Evolutionary conservation across 495 filamentous ascomycete genomes (phyloP), one percentile per base, ranked within the genome.

Genomic region (Hypoxylon fuscum): DNA sequence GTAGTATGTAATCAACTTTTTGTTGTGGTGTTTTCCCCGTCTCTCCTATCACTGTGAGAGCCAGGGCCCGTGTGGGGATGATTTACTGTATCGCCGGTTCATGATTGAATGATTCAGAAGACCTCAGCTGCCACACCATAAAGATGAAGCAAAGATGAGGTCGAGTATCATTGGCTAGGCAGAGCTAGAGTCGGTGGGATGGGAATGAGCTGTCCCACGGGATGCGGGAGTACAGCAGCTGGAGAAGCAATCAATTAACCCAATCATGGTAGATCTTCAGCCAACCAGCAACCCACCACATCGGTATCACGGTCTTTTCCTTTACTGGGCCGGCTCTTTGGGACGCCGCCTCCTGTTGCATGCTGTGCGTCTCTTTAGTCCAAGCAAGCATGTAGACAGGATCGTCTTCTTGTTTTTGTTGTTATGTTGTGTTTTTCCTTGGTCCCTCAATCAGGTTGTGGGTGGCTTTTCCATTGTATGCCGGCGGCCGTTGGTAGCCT

Each of bases 161-260:
- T 51, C 18, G 41, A 47, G 60, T 47, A 58, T 43, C 20, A 61
- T 66, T 66, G 63, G 63, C 20, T 38, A 53, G 40, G 34, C 45
- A 47, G 23, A 56, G 55, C 42, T 61, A 27, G 47, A 66, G 57
- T 55, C 25, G 63, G 63, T 66, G 52, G 63, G 52, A 60, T 66
- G 63, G 23, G 34, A 47, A 57, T 66, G 63, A 66, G 68, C 55
- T 57, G 59, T 68, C 57, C 59, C 62, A 54, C 50, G 50, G 62
- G 56, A 64, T 59, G 66, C 61, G 69, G 66, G 48, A 62, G 55
- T 55, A 69, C 59, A 59, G 52, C 63, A 66, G 52, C 47, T 66
- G 42, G 45, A 61, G 46, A 61, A 47, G 56, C 63, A 61, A 66
- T 66, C 62, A 56, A 56, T 55, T 31, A 54, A 66, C 32, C 52